phyloP scores from a whole-genome alignment of 306 rosid genomes.

The Acmispon strigosus region DNA sequence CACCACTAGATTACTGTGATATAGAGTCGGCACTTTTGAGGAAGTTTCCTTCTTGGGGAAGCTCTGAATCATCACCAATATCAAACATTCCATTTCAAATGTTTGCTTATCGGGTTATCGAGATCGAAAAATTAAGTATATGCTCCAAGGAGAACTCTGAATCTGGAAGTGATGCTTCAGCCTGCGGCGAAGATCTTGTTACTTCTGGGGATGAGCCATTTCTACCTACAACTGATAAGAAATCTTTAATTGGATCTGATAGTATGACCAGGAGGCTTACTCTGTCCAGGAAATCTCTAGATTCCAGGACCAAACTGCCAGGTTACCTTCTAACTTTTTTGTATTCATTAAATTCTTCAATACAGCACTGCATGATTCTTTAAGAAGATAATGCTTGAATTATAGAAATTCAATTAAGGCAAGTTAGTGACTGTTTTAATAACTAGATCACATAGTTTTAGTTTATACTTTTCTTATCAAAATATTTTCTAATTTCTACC shows the following conservation, averaged over 20 bases:
- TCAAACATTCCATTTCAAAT: slow-evolving; percentile 75
- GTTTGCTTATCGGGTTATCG: slow-evolving; percentile 56
- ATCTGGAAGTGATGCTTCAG: slow-evolving; percentile 76
- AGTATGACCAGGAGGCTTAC: slow-evolving; percentile 30
- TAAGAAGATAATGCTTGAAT: not conserved
- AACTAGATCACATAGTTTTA: not conserved
- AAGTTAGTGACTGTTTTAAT: too few species aligned
- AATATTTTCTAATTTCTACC: not conserved
- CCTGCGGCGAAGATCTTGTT: slow-evolving; percentile 54
- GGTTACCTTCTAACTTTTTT: slow-evolving; percentile 28
- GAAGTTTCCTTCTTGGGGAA: slow-evolving; percentile 59
- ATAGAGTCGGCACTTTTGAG: slow-evolving; percentile 51
- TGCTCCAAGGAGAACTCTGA: slow-evolving; percentile 56
- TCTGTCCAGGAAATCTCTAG: slow-evolving; percentile 34
- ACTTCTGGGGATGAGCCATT: slow-evolving; percentile 54
- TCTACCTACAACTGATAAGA: slow-evolving; percentile 41
- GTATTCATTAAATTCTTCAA: not conserved
- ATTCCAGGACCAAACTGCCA: slow-evolving; percentile 38
- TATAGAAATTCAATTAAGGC: not conserved
- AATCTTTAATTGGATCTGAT: slow-evolving; percentile 32
- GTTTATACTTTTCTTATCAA: not conserved
- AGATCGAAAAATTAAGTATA: slow-evolving; percentile 35
- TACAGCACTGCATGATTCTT: not conserved
- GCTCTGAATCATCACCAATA: slow-evolving; percentile 30
- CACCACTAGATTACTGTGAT: slow-evolving; percentile 67